Percentiles rank a stretch among this genome's conserved stretches.
Evolutionary conservation across 2,329 filamentous ascomycete genomes (phyloP).

Genomic region (Trichophaea hybrida): DNA sequence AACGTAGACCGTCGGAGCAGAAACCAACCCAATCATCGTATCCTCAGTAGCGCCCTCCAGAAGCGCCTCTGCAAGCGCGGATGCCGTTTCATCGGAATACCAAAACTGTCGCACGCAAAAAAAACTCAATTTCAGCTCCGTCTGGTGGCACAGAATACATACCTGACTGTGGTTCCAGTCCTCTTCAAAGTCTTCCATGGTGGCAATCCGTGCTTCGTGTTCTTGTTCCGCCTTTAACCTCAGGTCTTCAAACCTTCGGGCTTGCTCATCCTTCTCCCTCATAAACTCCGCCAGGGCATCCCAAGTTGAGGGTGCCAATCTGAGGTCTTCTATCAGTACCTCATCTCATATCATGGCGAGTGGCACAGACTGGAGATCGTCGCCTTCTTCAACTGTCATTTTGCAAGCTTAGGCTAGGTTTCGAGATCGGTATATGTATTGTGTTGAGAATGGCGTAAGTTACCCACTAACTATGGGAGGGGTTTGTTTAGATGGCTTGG

Average conservation of each 20-base stretch:
- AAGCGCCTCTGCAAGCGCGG: conserved; percentile 47
- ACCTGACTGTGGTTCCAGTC: conserved; percentile 67
- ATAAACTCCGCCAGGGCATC: conserved; percentile 61
- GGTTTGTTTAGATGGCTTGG: too few species aligned
- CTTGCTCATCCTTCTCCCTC: conserved; percentile 51
- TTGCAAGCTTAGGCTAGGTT: too few species aligned
- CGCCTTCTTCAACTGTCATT: conserved; percentile 2
- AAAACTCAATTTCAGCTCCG: too few species aligned
- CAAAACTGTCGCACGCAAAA: conserved; percentile 41
- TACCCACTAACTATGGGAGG: too few species aligned
- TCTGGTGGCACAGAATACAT: background rate
- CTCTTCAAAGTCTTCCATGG: conserved; percentile 60
- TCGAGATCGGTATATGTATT: too few species aligned
- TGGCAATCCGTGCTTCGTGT: conserved; percentile 33
- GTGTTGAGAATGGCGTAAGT: too few species aligned
- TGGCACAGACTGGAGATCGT: conserved; percentile 1
- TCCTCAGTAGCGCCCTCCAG: conserved; percentile 45
- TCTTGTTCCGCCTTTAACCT: conserved; percentile 46
- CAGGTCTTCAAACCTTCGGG: conserved; percentile 53
- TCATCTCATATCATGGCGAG: background rate
- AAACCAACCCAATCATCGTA: conserved; percentile 49
- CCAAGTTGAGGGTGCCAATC: conserved; percentile 51
- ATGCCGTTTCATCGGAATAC: conserved; percentile 62
- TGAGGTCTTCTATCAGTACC: conserved; percentile 4
- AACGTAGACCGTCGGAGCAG: conserved; percentile 63